Evolutionary conservation across 2,329 filamentous ascomycete species (phyloP).

Genomic region (Xylogone sp.): DNA sequence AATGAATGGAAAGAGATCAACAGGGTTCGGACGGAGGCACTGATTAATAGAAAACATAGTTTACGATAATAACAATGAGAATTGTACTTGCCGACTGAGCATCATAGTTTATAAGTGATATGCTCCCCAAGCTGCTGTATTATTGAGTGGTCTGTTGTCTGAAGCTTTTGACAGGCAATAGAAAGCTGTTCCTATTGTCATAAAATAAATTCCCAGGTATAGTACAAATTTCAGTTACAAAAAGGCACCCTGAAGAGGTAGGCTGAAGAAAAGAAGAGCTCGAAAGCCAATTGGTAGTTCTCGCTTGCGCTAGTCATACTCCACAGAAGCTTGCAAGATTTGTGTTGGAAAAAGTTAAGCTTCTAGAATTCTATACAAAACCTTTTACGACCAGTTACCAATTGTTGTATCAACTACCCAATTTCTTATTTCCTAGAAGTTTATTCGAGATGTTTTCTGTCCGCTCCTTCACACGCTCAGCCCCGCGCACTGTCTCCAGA

Average conservation of each 20-base stretch:
- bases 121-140: too few relatives aligned
- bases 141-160: too few relatives aligned
- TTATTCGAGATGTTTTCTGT: slow-evolving; percentile 60
- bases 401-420: slow-evolving; percentile 5
- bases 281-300: not conserved
- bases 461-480: slow-evolving; percentile 60
- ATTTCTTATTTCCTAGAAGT: slow-evolving; percentile 4
- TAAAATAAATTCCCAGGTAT: too few relatives aligned
- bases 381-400: not conserved
- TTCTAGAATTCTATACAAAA: not conserved
- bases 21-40: slow-evolving; percentile 16
- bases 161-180: too few relatives aligned
- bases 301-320: not conserved
- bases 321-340: not conserved
- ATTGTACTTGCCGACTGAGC: not conserved
- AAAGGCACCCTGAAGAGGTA: not conserved
- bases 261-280: not conserved
- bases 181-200: too few relatives aligned
- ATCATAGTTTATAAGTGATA: too few relatives aligned
- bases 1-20: slow-evolving; percentile 16
- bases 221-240: too few relatives aligned
- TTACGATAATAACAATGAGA: not conserved
- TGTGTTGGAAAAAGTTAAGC: not conserved
- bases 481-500: slow-evolving; percentile 61
- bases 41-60: slow-evolving; percentile 4